Base-by-base conservation (phyloP, 176 grass and related monocot genomes). In the Elaeis guineensis region DNA sequence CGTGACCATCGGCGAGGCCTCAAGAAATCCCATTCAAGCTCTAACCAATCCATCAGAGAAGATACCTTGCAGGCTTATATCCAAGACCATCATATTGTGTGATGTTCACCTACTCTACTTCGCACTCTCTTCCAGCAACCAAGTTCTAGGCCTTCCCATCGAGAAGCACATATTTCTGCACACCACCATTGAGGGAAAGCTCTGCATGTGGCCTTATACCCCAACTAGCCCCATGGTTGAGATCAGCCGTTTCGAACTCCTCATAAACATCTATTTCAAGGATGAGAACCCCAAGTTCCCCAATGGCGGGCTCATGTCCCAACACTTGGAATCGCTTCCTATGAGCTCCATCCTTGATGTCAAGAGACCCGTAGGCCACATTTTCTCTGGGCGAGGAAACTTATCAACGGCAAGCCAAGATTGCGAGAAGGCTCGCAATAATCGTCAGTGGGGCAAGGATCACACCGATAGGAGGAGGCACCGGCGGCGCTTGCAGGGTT, bases 381-480 rank as follows among this genome's bases (percentile, higher is more conserved):
- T 95, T 49, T 95, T 89, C 72, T 3, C 24, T 26, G 87, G 78
- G 5, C 79, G 73, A 4, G 87, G 93, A 0, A 18, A 16, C 17
- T 91, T 97, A 16, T 91, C 20, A 7, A 75, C 74, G 87, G 89
- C 54, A 89, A 86, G 50, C 44, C 51, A 2, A 35, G 16, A 20
- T 78, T 0, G 78, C 81, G 22, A 21, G 71, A 2, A 84, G 87
- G 17, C 62, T 97, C 9, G 92, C 76, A 7, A 82, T 91, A 75
- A 80, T 97, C 21, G 84, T 81, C 3, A 87, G 93, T 14, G 93
- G 93, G 17, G 78, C 65, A 0, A 87, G 93, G 52, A 97, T 97
- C 80, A 91, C 84, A 50, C 93, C 93, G 6, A 32, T 91, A n/a
- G n/a, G n/a, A n/a, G n/a, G n/a, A n/a, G n/a, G n/a, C n/a, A n/a